These are phyloP conservation scores for Pneumocystis canis DNA, from an alignment of 1,139 yeast genomes.

Conservation along the genomic window DNA sequence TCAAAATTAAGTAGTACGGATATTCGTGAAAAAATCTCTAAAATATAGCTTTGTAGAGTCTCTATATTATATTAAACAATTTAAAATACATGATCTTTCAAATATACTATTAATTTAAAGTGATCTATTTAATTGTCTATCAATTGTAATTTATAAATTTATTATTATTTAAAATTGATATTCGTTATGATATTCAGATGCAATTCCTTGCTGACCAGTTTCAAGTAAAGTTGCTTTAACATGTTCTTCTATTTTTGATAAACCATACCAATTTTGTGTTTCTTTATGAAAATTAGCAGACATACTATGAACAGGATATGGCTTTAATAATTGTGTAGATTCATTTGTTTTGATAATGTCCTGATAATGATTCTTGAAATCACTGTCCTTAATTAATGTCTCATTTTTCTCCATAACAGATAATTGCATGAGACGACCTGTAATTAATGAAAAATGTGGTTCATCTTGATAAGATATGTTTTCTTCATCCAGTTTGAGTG, in stretches of 20 bases:
- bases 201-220: background rate
- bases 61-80: background rate
- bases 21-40: slow-evolving; percentile 23
- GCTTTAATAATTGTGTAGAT: background rate
- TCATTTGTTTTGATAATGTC: background rate
- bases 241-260: background rate
- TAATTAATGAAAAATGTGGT: slow-evolving; percentile 76
- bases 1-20: slow-evolving; percentile 78
- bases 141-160: too few species aligned
- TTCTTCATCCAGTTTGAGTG: background rate
- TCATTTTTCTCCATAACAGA: background rate
- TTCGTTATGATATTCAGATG: background rate
- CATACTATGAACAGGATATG: background rate
- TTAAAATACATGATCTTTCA: too few species aligned
- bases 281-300: background rate
- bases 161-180: background rate
- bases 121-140: too few species aligned
- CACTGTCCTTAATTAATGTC: background rate
- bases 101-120: too few species aligned
- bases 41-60: background rate
- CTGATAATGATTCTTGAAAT: background rate
- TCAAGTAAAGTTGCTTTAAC: background rate
- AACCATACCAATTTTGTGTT: background rate
- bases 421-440: slow-evolving; percentile 34
- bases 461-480: slow-evolving; percentile 23